phyloP scores from a whole-genome alignment of 768 basidiomycete species.

The Imleria badia region DNA sequence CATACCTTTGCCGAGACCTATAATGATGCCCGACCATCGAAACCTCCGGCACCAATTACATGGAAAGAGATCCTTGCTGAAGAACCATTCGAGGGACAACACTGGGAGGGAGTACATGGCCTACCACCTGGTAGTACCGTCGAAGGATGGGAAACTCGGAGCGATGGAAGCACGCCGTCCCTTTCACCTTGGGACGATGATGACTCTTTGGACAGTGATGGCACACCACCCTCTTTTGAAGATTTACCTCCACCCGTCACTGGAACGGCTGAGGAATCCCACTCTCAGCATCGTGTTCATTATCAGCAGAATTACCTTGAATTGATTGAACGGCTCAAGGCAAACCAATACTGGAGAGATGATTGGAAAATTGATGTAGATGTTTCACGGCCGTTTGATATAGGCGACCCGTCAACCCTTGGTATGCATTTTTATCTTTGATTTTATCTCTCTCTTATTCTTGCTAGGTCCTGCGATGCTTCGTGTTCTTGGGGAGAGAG shows the following conservation, averaged over 20 bases:
- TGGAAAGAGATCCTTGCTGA: slow-evolving; percentile 81
- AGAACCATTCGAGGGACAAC: slow-evolving; percentile 83
- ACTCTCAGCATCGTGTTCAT: neutral
- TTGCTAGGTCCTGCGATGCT: slow-evolving; percentile 46
- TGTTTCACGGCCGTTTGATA: slow-evolving; percentile 47
- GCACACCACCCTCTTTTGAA: slow-evolving; percentile 10
- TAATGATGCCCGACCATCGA: slow-evolving; percentile 37
- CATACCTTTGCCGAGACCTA: slow-evolving; percentile 53
- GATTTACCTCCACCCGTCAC: slow-evolving; percentile 8
- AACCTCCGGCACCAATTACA: slow-evolving; percentile 45
- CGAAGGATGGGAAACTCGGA: slow-evolving; percentile 44
- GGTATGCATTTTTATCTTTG: slow-evolving; percentile 39
- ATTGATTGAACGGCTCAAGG: slow-evolving; percentile 60
- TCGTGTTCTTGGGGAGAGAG: slow-evolving; percentile 38
- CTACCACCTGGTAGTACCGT: slow-evolving; percentile 47
- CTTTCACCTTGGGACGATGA: slow-evolving; percentile 66
- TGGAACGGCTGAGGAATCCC: neutral
- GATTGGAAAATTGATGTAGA: slow-evolving; percentile 57
- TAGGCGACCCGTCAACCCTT: slow-evolving; percentile 72
- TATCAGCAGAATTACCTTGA: slow-evolving; percentile 37
- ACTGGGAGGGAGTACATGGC: slow-evolving; percentile 77
- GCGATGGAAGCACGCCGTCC: slow-evolving; percentile 62
- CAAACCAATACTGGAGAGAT: slow-evolving; percentile 71
- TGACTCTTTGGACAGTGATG: slow-evolving; percentile 31
- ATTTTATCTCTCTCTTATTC: neutral